phyloP scores from a whole-genome alignment of 108 stramenopile genomes.

The Cylindrotheca fusiformis region DNA sequence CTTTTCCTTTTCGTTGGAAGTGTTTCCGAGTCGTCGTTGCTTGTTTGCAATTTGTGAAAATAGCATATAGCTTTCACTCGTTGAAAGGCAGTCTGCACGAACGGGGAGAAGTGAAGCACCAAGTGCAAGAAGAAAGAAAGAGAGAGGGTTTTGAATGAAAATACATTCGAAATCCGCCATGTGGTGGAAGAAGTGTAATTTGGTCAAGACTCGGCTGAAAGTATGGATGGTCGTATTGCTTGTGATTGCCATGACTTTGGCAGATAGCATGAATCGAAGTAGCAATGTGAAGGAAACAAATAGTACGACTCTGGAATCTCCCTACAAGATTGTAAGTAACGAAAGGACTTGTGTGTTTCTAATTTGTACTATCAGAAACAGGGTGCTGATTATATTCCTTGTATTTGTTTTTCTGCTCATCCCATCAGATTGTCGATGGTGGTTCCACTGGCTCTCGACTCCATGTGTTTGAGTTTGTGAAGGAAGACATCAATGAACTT shows the following conservation, averaged over 20 bases:
- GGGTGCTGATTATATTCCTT: constrained; percentile 3
- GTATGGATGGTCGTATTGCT: neutral
- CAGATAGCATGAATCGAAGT: neutral
- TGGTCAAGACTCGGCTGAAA: neutral
- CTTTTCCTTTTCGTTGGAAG: too few species aligned
- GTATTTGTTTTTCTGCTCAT: neutral
- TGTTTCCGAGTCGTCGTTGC: too few species aligned
- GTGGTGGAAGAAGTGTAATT: too few species aligned
- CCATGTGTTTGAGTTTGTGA: constrained; percentile 79
- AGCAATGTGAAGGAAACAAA: too few species aligned
- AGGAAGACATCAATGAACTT: constrained; percentile 14
- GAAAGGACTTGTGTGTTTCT: neutral
- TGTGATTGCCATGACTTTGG: neutral
- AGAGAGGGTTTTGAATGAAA: too few species aligned
- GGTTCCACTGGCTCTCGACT: constrained; percentile 87
- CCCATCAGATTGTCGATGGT: constrained; percentile 80
- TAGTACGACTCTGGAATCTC: constrained; percentile 5
- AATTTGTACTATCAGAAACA: neutral
- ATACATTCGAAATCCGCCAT: too few species aligned
- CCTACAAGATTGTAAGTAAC: constrained; percentile 45
- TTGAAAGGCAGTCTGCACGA: too few species aligned
- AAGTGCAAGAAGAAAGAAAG: too few species aligned
- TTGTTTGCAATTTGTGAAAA: too few species aligned
- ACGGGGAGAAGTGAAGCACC: too few species aligned
- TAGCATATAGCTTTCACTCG: too few species aligned